phyloP scores from a whole-genome alignment of 2,329 filamentous ascomycete species.

The Epichloe elymi region DNA sequence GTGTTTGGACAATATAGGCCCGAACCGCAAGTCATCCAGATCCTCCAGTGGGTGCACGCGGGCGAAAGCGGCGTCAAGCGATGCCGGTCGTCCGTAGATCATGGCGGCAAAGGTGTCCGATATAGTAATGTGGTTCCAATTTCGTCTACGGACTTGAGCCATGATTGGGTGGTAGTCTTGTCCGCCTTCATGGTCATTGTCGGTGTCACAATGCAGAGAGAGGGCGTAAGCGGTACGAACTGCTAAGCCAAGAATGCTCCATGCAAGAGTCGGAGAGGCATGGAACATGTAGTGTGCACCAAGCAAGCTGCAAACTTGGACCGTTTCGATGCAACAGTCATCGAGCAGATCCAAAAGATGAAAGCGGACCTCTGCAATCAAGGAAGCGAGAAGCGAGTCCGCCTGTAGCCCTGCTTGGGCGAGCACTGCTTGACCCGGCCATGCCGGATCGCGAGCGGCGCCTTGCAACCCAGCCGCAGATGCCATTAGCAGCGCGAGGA shows the following conservation, averaged over 20 bases:
- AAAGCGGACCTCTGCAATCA: slow-evolving; percentile 1
- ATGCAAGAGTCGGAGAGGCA: slow-evolving; percentile 2
- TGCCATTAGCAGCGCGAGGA: slow-evolving; percentile 7
- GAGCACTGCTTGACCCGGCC: slow-evolving; percentile 8
- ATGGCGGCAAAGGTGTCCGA: slow-evolving; percentile 17
- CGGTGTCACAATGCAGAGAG: slow-evolving; percentile 8
- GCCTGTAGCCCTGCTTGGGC: not conserved
- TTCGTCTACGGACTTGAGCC: slow-evolving; percentile 15
- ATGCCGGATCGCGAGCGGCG: slow-evolving; percentile 8
- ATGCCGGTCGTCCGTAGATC: slow-evolving; percentile 17
- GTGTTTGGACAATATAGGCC: slow-evolving; percentile 1
- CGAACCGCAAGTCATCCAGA: slow-evolving; percentile 12
- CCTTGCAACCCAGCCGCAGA: slow-evolving; percentile 9
- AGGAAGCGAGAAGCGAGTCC: not conserved
- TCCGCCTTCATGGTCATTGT: slow-evolving; percentile 1
- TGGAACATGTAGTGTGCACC: slow-evolving; percentile 3
- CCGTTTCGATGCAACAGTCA: slow-evolving; percentile 4
- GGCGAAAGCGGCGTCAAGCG: slow-evolving; percentile 15
- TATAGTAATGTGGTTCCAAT: slow-evolving; percentile 18
- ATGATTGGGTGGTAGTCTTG: slow-evolving; percentile 1
- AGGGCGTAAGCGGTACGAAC: slow-evolving; percentile 9
- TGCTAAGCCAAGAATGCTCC: slow-evolving; percentile 6
- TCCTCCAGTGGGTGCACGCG: slow-evolving; percentile 12
- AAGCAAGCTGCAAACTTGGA: slow-evolving; percentile 2
- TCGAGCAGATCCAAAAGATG: slow-evolving; percentile 4